A percentile compares a stretch with the other conserved stretches of the same genome.
Evolutionary conservation across 176 grass and related monocot species (phyloP).

Genomic region (Bonia amplexicaulis): DNA sequence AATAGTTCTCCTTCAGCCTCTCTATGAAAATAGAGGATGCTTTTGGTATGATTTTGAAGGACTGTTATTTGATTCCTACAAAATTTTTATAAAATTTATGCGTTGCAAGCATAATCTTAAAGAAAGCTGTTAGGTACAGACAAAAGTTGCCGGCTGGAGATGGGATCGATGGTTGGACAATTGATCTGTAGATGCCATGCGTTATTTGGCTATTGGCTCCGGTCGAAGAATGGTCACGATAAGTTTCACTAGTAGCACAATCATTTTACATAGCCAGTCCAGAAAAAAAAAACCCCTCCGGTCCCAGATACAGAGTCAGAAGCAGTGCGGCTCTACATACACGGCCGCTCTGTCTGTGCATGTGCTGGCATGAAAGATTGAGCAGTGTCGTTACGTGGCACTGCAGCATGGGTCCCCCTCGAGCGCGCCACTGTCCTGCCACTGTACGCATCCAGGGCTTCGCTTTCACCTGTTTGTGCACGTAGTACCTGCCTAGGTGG

Average conservation of each 20-base stretch:
- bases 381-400: not conserved
- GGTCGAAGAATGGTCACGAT: not conserved
- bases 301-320: not conserved
- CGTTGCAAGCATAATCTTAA: too few species aligned
- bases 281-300: not conserved
- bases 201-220: not conserved
- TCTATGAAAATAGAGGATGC: too few species aligned
- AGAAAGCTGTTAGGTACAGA: too few species aligned
- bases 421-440: not conserved
- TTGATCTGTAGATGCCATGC: too few species aligned
- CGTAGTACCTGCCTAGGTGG: not conserved
- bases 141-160: too few species aligned
- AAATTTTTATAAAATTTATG: too few species aligned
- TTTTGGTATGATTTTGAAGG: too few species aligned
- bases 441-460: not conserved
- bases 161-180: too few species aligned
- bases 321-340: not conserved
- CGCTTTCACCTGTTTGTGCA: not conserved
- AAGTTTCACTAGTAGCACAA: not conserved
- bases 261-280: not conserved
- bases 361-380: constrained; percentile 31
- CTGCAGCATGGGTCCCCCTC: not conserved
- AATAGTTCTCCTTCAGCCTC: too few species aligned
- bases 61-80: too few species aligned
- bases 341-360: not conserved